Evolutionary conservation across 306 rosid genomes (phyloP).

Genomic region (Hippophae tibetana): DNA sequence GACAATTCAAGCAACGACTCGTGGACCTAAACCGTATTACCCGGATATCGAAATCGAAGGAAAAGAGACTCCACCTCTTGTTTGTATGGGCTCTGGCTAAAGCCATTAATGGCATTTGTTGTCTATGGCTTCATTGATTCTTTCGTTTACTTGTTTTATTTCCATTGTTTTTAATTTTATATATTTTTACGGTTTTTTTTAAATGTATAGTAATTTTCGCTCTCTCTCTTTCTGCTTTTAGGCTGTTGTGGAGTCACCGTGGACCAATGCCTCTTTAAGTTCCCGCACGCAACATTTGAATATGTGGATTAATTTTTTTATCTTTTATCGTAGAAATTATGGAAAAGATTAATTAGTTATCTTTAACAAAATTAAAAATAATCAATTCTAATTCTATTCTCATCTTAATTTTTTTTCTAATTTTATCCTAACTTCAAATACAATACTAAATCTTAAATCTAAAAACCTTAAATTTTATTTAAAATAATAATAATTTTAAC

Average conservation of each 20-base stretch:
- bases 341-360: no score
- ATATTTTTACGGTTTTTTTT: not conserved
- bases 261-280: constrained; percentile 26
- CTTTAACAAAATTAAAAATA: no score
- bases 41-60: constrained; percentile 35
- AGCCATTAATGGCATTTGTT: constrained; percentile 26
- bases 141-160: constrained; percentile 9
- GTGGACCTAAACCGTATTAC: constrained; percentile 31
- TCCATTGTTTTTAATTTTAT: not conserved
- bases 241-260: constrained; percentile 12
- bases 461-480: no score
- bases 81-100: constrained; percentile 21
- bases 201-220: not conserved
- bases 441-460: no score
- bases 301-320: not conserved
- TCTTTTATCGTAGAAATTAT: not conserved
- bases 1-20: constrained; percentile 24
- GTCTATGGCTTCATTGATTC: constrained; percentile 25
- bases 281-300: constrained; percentile 54
- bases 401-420: no score
- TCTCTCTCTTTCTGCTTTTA: not conserved
- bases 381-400: no score
- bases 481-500: no score
- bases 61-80: constrained; percentile 20
- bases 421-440: no score